Conservation (phyloP, 1,284 basidiomycete genomes). For the Austroboletus niveus region DNA sequence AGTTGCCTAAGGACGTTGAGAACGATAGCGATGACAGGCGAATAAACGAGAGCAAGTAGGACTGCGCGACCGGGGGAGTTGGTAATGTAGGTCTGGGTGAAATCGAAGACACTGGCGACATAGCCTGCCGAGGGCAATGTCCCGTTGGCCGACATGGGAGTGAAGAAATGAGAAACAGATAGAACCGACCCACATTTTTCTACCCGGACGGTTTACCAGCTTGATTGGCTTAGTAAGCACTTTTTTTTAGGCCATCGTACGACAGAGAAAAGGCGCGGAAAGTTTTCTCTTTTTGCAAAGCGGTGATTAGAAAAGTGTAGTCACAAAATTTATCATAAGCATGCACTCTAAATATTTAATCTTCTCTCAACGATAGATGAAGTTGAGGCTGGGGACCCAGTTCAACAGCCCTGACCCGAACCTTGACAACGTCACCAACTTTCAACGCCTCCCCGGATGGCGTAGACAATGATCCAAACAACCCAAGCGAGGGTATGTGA, state of each 20-base stretch:
- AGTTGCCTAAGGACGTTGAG: neutral
- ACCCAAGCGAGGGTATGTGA: constrained; percentile 27
- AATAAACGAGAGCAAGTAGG: neutral
- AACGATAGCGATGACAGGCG: neutral
- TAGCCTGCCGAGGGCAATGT: constrained; percentile 23
- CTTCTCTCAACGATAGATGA: constrained; percentile 12
- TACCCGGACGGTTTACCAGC: too few relatives aligned
- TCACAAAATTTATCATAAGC: neutral
- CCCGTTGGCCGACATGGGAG: too few relatives aligned
- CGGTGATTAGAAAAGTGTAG: neutral
- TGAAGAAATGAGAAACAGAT: too few relatives aligned
- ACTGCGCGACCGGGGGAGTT: neutral
- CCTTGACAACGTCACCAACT: constrained; percentile 26
- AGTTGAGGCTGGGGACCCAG: constrained; percentile 25
- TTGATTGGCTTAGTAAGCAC: too few relatives aligned
- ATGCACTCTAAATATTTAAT: neutral
- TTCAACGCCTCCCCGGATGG: constrained; percentile 7
- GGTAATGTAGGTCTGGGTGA: neutral
- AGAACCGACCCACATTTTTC: too few relatives aligned
- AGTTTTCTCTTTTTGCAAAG: neutral
- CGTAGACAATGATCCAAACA: constrained; percentile 18
- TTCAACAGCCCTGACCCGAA: constrained; percentile 22
- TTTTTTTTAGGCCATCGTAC: too few relatives aligned
- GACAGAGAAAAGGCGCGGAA: too few relatives aligned
- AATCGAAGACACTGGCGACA: constrained; percentile 6